Evolutionary conservation across 495 filamentous ascomycete genomes (phyloP).

Genomic region (Tuber microsphaerosporum): DNA sequence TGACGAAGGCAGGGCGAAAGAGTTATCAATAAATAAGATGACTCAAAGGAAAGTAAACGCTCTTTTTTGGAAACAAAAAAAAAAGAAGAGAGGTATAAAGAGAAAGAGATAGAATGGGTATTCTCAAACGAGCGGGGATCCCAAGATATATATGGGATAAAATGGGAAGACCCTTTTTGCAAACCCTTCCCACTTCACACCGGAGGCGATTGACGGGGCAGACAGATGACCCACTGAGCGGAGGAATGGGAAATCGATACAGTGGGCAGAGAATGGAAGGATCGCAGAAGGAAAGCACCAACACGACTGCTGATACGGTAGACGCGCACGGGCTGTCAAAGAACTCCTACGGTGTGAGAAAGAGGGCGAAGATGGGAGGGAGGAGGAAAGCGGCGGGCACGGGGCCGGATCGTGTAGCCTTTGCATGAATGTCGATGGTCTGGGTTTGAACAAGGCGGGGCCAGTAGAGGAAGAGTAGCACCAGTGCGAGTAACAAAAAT

Average conservation of each 20-base stretch:
- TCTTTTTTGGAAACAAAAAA: constrained; percentile 16
- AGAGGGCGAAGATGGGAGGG: constrained; percentile 25
- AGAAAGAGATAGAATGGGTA: constrained; percentile 17
- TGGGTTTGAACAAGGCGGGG: constrained; percentile 29
- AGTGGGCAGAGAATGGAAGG: constrained; percentile 34
- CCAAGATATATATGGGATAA: constrained; percentile 39
- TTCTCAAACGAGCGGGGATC: constrained; percentile 33
- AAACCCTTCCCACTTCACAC: constrained; percentile 8
- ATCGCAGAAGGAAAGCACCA: constrained; percentile 31
- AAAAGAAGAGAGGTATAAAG: constrained; percentile 27
- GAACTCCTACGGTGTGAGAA: constrained; percentile 22
- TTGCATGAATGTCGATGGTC: constrained; percentile 37
- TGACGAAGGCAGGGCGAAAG: constrained; percentile 15
- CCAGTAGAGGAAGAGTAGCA: constrained; percentile 26
- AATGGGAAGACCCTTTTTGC: constrained; percentile 20
- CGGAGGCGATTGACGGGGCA: constrained; percentile 4
- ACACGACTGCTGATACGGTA: constrained; percentile 39
- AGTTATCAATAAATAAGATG: constrained; percentile 23
- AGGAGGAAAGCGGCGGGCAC: constrained; percentile 32
- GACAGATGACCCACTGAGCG: constrained; percentile 29
- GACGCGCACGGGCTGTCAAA: constrained; percentile 34
- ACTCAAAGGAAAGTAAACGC: background rate
- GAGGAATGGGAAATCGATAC: constrained; percentile 37
- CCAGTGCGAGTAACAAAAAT: constrained; percentile 7
- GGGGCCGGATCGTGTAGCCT: constrained; percentile 36